A percentile compares a stretch with the other conserved stretches of the same genome.
phyloP scores from a whole-genome alignment of 495 filamentous ascomycete species.

The Bacidia rubella region DNA sequence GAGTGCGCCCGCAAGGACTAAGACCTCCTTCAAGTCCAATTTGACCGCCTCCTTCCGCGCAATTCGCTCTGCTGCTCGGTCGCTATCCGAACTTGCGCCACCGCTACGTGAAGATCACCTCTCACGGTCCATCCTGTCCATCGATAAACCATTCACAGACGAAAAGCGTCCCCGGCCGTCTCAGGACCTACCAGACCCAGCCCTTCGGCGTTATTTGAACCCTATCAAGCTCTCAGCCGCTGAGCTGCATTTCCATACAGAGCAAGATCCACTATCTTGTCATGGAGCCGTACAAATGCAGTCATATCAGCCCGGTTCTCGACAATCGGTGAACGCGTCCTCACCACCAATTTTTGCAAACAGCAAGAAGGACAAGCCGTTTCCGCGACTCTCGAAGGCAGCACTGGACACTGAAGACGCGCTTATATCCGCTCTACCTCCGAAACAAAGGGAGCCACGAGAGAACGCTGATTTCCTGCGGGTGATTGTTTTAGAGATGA shows the following conservation, averaged over 20 bases:
- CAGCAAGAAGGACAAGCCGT: background rate
- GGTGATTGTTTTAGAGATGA: conserved; percentile 91
- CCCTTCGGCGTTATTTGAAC: conserved; percentile 85
- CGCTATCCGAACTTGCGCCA: conserved; percentile 60
- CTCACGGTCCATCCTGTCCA: conserved; percentile 66
- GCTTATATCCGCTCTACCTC: conserved; percentile 12
- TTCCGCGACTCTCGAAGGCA: background rate
- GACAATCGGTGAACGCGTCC: conserved; percentile 17
- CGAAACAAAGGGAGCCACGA: conserved; percentile 74
- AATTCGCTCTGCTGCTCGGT: conserved; percentile 70
- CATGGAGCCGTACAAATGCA: conserved; percentile 80
- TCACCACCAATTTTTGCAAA: conserved; percentile 16
- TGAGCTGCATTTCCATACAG: conserved; percentile 47
- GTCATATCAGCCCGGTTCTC: conserved; percentile 45
- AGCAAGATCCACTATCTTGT: conserved; percentile 34
- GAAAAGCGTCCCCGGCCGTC: conserved; percentile 68
- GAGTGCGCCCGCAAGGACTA: conserved; percentile 21
- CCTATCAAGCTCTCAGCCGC: conserved; percentile 56
- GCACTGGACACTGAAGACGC: conserved; percentile 7
- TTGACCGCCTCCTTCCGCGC: conserved; percentile 83
- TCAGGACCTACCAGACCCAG: conserved; percentile 64
- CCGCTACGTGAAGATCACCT: conserved; percentile 72
- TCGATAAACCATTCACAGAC: conserved; percentile 71
- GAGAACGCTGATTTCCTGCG: conserved; percentile 93
- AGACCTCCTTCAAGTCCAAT: conserved; percentile 73